Evolutionary conservation across 2,329 filamentous ascomycete genomes (phyloP).

Genomic region (Pseudopyricularia javanii): DNA sequence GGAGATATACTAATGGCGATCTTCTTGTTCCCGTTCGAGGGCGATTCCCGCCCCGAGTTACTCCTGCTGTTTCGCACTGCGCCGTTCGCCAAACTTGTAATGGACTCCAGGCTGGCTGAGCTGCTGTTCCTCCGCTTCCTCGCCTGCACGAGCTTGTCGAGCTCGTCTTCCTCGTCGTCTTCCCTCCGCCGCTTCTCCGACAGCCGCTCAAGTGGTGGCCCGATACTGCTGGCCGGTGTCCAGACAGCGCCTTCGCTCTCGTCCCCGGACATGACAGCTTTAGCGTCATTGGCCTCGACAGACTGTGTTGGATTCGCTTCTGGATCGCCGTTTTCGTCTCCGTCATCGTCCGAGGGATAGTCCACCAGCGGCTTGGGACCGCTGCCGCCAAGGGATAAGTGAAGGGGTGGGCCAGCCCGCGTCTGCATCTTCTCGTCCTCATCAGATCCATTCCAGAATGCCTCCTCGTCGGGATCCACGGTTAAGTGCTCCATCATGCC

Average conservation of each 20-base stretch:
- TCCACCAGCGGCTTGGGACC: conserved; percentile 64
- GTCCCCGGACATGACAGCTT: conserved; percentile 8
- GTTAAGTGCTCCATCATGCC: conserved; percentile 57
- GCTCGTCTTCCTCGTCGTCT: conserved; percentile 84
- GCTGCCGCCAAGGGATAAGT: conserved; percentile 2
- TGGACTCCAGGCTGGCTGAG: conserved; percentile 28
- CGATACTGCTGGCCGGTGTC: conserved; percentile 10
- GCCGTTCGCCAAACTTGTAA: background rate
- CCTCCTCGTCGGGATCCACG: conserved; percentile 74
- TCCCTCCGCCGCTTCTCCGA: conserved; percentile 85
- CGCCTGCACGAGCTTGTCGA: conserved; percentile 65
- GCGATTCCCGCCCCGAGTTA: conserved; percentile 19
- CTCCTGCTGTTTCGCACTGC: conserved; percentile 32
- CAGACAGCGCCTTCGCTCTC: conserved; percentile 11
- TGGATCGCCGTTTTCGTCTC: conserved; percentile 47
- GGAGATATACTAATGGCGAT: conserved; percentile 47
- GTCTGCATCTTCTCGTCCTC: conserved; percentile 66
- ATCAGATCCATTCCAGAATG: conserved; percentile 86
- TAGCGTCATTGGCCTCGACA: conserved; percentile 15
- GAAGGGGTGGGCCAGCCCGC: conserved; percentile 10
- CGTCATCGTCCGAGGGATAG: conserved; percentile 87
- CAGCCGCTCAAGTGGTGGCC: conserved; percentile 54
- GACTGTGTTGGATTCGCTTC: conserved; percentile 10
- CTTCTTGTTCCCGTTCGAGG: conserved; percentile 31
- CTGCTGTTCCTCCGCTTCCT: conserved; percentile 51